Conservation (phyloP, 345 rosid species). For the Populus alba region DNA sequence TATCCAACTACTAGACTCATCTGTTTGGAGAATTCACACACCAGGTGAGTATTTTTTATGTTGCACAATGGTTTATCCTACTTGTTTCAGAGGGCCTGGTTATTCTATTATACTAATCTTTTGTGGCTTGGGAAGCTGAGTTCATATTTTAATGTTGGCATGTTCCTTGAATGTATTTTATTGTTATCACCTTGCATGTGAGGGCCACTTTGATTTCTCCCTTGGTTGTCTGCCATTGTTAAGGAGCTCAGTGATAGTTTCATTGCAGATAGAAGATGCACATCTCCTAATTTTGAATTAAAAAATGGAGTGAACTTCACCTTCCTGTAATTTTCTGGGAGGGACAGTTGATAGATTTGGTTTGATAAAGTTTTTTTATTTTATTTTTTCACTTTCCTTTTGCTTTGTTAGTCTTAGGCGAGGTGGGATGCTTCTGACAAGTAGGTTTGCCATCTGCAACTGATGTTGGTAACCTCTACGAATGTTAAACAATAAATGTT, state of each 20-base stretch:
- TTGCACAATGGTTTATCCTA: neutral
- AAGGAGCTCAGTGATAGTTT: neutral
- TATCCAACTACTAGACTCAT: constrained; percentile 85
- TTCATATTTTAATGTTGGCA: neutral
- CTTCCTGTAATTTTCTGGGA: neutral
- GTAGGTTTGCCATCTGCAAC: neutral
- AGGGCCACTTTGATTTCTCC: neutral
- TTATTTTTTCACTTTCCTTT: neutral
- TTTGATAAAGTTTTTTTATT: neutral
- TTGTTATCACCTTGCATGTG: neutral
- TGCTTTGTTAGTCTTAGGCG: neutral
- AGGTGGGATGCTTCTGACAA: neutral
- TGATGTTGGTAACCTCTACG: neutral
- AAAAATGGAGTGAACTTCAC: neutral
- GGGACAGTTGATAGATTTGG: neutral
- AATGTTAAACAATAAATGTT: neutral
- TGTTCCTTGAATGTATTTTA: neutral
- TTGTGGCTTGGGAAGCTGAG: neutral
- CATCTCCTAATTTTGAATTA: neutral
- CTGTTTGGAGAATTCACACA: constrained; percentile 90
- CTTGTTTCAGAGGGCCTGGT: neutral
- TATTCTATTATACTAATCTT: neutral
- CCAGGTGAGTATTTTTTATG: constrained; percentile 55
- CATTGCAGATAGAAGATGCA: neutral
- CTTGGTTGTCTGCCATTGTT: neutral